phyloP scores from a whole-genome alignment of 2,329 filamentous ascomycete species.

The Ceratocystis lukuohia region DNA sequence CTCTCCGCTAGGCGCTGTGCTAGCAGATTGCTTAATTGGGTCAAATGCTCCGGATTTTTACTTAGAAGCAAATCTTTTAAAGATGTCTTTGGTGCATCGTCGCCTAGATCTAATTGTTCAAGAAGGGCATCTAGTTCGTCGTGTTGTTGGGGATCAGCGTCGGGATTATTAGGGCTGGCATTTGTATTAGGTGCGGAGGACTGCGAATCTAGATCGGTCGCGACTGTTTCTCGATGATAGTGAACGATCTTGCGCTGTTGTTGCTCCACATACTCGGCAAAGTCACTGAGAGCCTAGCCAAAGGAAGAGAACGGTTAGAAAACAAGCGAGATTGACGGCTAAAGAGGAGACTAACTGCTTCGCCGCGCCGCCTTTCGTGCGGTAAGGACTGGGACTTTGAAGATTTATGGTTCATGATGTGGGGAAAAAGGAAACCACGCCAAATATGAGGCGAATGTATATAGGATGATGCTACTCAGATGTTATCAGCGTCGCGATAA shows the following conservation, averaged over 20 bases:
- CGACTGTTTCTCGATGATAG: not conserved
- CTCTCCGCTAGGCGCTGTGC: constrained; percentile 63
- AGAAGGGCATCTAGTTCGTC: constrained; percentile 88
- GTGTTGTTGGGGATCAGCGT: constrained; percentile 41
- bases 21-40: constrained; percentile 52
- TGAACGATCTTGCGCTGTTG: constrained; percentile 49
- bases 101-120: constrained; percentile 60
- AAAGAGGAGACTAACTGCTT: constrained; percentile 47
- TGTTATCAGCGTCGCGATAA: not conserved
- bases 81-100: constrained; percentile 52
- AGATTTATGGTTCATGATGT: constrained; percentile 38
- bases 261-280: constrained; percentile 93
- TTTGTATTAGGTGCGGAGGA: constrained; percentile 35
- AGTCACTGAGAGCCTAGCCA: constrained; percentile 67
- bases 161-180: not conserved
- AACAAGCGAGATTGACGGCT: not conserved
- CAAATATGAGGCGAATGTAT: not conserved
- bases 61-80: constrained; percentile 66
- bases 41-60: constrained; percentile 31
- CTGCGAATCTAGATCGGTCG: constrained; percentile 25
- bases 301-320: too few relatives aligned
- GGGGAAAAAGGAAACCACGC: not conserved
- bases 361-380: constrained; percentile 74
- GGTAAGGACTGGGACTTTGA: constrained; percentile 44
- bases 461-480: not conserved